phyloP scores from a whole-genome alignment of 2,329 filamentous ascomycete genomes.

The Monilinia fructicola region DNA sequence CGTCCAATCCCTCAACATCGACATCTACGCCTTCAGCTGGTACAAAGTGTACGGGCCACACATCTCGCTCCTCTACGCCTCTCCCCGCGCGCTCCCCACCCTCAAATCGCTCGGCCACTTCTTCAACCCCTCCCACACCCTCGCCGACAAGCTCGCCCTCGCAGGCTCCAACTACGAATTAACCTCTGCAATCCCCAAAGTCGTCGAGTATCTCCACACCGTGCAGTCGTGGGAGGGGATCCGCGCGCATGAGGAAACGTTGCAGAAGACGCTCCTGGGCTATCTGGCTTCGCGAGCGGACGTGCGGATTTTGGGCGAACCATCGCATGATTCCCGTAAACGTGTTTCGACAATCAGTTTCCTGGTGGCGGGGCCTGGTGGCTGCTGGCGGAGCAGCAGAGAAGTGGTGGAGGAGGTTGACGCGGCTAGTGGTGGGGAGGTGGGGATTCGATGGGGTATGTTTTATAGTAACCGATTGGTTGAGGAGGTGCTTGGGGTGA shows the following conservation, averaged over 20 bases:
- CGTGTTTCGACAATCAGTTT: conserved; percentile 70
- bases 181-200: conserved; percentile 58
- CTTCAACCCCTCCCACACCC: conserved; percentile 59
- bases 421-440: conserved; percentile 49
- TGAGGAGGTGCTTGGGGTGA: conserved; percentile 56
- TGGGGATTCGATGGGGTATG: conserved; percentile 64
- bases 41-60: conserved; percentile 83
- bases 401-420: conserved; percentile 64
- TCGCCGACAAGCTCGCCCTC: conserved; percentile 67
- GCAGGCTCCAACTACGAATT: conserved; percentile 72
- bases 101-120: conserved; percentile 63
- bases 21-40: conserved; percentile 79
- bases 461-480: conserved; percentile 68
- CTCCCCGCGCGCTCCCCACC: conserved; percentile 53
- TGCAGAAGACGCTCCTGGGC: conserved; percentile 59
- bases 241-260: conserved; percentile 56
- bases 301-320: conserved; percentile 59
- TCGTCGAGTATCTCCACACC: conserved; percentile 59
- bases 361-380: conserved; percentile 59
- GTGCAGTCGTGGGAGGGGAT: conserved; percentile 52
- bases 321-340: conserved; percentile 46
- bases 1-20: conserved; percentile 65
- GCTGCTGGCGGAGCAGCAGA: conserved; percentile 52
- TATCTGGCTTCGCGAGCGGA: conserved; percentile 56
- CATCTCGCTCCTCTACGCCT: conserved; percentile 68